Conservation (phyloP, 768 basidiomycete genomes). For the Lactifluus subvellereus region DNA sequence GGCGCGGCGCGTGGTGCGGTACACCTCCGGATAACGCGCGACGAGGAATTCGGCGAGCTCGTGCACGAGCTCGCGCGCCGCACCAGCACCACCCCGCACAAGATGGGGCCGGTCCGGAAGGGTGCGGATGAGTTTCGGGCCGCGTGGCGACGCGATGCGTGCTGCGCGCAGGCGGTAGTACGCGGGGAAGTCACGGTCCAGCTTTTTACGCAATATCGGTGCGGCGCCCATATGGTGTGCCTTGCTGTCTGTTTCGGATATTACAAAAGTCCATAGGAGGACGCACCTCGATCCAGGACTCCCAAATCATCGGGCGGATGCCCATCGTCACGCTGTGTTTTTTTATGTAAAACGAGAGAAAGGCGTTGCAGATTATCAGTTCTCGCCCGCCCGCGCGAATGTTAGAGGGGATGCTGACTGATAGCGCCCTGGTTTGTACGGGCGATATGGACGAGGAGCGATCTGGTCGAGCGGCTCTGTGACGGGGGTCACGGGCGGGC, state of each 20-base stretch:
- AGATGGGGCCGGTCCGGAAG: slow-evolving; percentile 31
- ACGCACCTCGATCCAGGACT: slow-evolving; percentile 66
- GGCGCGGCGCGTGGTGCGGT: slow-evolving; percentile 40
- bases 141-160: slow-evolving; percentile 45
- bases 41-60: slow-evolving; percentile 64
- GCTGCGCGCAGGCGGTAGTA: slow-evolving; percentile 56
- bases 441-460: slow-evolving; percentile 57
- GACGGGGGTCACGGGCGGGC: slow-evolving; percentile 44
- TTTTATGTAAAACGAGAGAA: not conserved
- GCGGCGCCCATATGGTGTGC: not conserved
- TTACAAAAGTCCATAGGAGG: not conserved
- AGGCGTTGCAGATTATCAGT: not conserved
- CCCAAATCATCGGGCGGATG: slow-evolving; percentile 60
- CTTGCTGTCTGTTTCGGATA: not conserved
- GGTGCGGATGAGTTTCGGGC: slow-evolving; percentile 40
- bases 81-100: slow-evolving; percentile 31
- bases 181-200: slow-evolving; percentile 50
- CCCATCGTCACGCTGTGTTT: slow-evolving; percentile 58
- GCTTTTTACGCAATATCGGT: slow-evolving; percentile 30
- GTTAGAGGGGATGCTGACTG: slow-evolving; percentile 35
- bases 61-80: slow-evolving; percentile 54
- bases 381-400: not conserved
- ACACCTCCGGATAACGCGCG: slow-evolving; percentile 54
- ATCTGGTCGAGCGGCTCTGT: slow-evolving; percentile 37
- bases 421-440: slow-evolving; percentile 57